Evolutionary conservation across 371 early-diverging fungal species (phyloP), one percentile per base, ranked within the genome.

Genomic region (Apophysomyces elegans): DNA sequence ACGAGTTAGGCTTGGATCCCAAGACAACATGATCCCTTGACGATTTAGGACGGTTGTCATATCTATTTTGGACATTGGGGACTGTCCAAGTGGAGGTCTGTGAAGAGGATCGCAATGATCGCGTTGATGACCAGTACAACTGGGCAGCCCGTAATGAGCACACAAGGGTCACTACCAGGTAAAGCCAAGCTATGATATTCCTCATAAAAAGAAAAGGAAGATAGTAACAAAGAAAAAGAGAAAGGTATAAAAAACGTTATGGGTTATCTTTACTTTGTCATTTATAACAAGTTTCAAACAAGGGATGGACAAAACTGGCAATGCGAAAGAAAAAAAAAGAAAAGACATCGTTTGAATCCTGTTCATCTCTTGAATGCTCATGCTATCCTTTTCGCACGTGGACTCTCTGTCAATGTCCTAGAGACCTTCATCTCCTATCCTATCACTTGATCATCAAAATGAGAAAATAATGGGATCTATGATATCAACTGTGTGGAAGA

Each of bases 1-100:
- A 65, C 45, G 85, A 84, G 63, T 82, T 77, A 32, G 80, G 73
- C 32, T 68, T 14, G 65, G 61, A 64, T 32, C 37, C 38, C 61
- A 16, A 69, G 65, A 58, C 65, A 58, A 50, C 61, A 62, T 21
- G 56, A 61, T 47, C 69, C 56, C n/a, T 65, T 38, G 18, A 32
- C 58, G 58, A 62, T 36, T 46, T 18, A 45, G 59, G 26, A 37
- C 37, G 43, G n/a, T 32, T 32, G 12, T 58, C 37, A 16, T 56
- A 8, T n/a, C 37, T 18, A 35, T 26, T 58, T 50, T 21, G 54
- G 21, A n/a, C 45, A 38, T 65, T 18, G 1, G 46, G 37, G 5
- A 65, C n/a, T 5, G 65, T 58, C 37, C 69, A 62, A 54, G 63
- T 61, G 12, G 68, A 56, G 62, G 57, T 50, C 3, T 63, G 64